Evolutionary conservation across 2,329 filamentous ascomycete species (phyloP).

Genomic region (Colletotrichum eleusines): DNA sequence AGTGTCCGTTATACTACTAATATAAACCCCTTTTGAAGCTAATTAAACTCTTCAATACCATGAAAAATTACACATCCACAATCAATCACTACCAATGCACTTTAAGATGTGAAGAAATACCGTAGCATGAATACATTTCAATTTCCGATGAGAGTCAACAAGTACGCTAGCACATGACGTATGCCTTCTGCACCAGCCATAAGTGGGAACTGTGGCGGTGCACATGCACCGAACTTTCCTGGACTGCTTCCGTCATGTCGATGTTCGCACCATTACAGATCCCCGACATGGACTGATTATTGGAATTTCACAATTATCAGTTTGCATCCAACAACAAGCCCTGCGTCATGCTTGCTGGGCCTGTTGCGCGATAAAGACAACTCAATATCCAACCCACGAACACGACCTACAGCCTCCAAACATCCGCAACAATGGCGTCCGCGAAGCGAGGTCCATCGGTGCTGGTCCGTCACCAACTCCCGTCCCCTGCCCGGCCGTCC

Average conservation of each 20-base stretch:
- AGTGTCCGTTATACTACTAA: background rate
- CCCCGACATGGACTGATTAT: slow-evolving; percentile 16
- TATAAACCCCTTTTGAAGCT: background rate
- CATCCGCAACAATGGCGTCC: slow-evolving; percentile 53
- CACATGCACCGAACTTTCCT: slow-evolving; percentile 29
- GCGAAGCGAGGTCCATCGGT: slow-evolving; percentile 71
- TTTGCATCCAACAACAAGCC: background rate
- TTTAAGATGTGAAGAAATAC: background rate
- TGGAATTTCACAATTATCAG: background rate
- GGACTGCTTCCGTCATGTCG: slow-evolving; percentile 33
- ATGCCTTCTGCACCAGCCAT: slow-evolving; percentile 19
- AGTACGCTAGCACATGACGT: slow-evolving; percentile 1
- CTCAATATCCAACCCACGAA: background rate
- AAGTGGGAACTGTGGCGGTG: slow-evolving; percentile 33
- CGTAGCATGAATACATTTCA: background rate
- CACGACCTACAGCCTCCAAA: background rate
- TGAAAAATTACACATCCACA: background rate
- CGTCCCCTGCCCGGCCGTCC: slow-evolving; percentile 7
- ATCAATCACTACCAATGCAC: no score
- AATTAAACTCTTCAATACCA: background rate
- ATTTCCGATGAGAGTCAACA: background rate
- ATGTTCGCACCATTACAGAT: slow-evolving; percentile 4
- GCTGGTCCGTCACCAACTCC: slow-evolving; percentile 59
- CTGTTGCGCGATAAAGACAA: slow-evolving; percentile 13
- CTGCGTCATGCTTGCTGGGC: slow-evolving; percentile 14